phyloP scores from a whole-genome alignment of 257 asterid species.

The Orobanche coerulescens region DNA sequence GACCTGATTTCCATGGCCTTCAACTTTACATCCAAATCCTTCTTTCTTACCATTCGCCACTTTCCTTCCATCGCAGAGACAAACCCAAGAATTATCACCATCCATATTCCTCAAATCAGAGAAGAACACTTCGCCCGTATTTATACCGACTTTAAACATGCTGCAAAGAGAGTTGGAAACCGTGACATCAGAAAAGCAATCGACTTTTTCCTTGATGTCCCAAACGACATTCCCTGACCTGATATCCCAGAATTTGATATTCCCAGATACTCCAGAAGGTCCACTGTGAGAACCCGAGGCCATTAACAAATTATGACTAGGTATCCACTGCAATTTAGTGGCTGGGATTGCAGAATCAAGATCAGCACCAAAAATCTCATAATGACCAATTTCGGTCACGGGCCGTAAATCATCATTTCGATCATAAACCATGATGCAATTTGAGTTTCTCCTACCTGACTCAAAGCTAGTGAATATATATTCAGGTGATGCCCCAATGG shows the following conservation, averaged over 20 bases:
- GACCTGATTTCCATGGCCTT: slow-evolving; percentile 78
- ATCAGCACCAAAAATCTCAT: slow-evolving; percentile 85
- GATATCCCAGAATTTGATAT: slow-evolving; percentile 75
- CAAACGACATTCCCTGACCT: slow-evolving; percentile 62
- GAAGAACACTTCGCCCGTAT: slow-evolving; percentile 64
- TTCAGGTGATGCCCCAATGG: slow-evolving; percentile 62
- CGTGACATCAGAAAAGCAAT: slow-evolving; percentile 81
- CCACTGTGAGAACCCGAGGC: slow-evolving; percentile 95
- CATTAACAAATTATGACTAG: slow-evolving; percentile 71
- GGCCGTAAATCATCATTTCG: slow-evolving; percentile 42
- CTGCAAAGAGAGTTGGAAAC: slow-evolving; percentile 40
- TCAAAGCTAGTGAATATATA: slow-evolving; percentile 80
- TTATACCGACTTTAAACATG: slow-evolving; percentile 76
- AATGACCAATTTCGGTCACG: slow-evolving; percentile 57
- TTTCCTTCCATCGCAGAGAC: slow-evolving; percentile 64
- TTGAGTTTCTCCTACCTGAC: slow-evolving; percentile 79
- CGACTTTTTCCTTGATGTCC: slow-evolving; percentile 67
- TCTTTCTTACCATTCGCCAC: slow-evolving; percentile 65
- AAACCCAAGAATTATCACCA: slow-evolving; percentile 46
- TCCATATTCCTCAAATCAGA: slow-evolving; percentile 66
- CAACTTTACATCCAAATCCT: slow-evolving; percentile 62
- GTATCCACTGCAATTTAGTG: slow-evolving; percentile 70
- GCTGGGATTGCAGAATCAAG: slow-evolving; percentile 86
- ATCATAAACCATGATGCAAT: slow-evolving; percentile 79
- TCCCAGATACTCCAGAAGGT: slow-evolving; percentile 73